phyloP scores from a whole-genome alignment of 805 yeast species.

The Nakazawaea holstii region DNA sequence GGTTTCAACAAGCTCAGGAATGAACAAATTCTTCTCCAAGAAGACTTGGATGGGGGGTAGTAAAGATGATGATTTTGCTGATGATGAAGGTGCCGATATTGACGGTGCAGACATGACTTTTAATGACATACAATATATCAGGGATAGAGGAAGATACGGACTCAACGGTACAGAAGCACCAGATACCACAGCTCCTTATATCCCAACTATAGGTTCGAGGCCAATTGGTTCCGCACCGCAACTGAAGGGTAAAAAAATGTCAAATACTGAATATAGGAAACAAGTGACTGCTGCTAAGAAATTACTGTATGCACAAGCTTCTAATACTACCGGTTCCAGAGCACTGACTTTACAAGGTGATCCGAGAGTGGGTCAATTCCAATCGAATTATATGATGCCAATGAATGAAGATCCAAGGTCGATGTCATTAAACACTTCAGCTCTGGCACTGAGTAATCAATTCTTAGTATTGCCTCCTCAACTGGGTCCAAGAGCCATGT shows the following conservation, averaged over 20 bases:
- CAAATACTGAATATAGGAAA: constrained; percentile 62
- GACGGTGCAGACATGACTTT: constrained; percentile 47
- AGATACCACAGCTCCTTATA: constrained; percentile 64
- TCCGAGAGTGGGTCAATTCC: constrained; percentile 24
- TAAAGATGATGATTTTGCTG: constrained; percentile 21
- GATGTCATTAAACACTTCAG: constrained; percentile 31
- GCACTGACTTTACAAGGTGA: constrained; percentile 18
- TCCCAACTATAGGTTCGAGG: constrained; percentile 55
- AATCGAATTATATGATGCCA: constrained; percentile 13
- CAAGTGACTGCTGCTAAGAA: constrained; percentile 66
- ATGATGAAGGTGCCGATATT: constrained; percentile 23
- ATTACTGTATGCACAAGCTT: constrained; percentile 32
- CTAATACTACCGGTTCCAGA: constrained; percentile 9
- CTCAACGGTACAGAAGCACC: constrained; percentile 25
- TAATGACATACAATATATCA: constrained; percentile 56
- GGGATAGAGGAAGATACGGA: constrained; percentile 67
- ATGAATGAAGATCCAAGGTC: constrained; percentile 31
- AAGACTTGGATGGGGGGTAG: constrained; percentile 26
- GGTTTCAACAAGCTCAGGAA: constrained; percentile 24
- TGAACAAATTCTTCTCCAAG: constrained; percentile 35
- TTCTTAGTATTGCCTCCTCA: constrained; percentile 9
- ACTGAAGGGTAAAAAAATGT: constrained; percentile 22
- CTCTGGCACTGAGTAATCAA: constrained; percentile 7
- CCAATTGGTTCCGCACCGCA: constrained; percentile 19
- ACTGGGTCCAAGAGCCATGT: constrained; percentile 25